Evolutionary conservation across 2,329 filamentous ascomycete species (phyloP).

Genomic region (Pseudogymnoascus sp.): DNA sequence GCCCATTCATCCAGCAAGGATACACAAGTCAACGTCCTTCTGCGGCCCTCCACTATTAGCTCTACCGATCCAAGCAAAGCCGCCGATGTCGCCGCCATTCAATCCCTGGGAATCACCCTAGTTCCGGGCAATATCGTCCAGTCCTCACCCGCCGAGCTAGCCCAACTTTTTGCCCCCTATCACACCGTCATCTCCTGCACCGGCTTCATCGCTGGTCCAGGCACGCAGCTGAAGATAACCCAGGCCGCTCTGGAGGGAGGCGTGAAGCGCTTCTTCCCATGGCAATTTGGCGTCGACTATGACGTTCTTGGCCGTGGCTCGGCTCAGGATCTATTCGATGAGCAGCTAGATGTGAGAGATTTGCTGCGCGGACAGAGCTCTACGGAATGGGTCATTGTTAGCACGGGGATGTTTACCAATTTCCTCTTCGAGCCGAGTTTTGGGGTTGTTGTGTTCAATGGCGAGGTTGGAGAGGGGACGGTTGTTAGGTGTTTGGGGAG

Average conservation of each 20-base stretch:
- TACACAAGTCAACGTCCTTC: conserved; percentile 39
- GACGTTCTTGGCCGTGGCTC: conserved; percentile 51
- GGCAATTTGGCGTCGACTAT: conserved; percentile 69
- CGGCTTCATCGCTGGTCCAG: conserved; percentile 48
- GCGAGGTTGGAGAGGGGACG: conserved; percentile 34
- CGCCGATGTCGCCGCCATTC: conserved; percentile 35
- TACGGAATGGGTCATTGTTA: conserved; percentile 54
- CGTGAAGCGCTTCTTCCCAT: conserved; percentile 51
- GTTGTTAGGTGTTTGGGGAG: conserved; percentile 46
- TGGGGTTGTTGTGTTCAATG: conserved; percentile 47
- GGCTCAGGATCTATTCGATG: conserved; percentile 57
- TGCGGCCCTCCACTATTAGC: conserved; percentile 41
- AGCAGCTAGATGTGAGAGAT: conserved; percentile 52
- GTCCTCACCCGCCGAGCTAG: conserved; percentile 31
- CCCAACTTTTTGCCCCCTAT: conserved; percentile 37
- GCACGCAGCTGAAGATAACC: conserved; percentile 49
- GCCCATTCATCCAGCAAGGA: conserved; percentile 32
- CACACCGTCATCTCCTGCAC: conserved; percentile 50
- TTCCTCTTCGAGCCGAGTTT: conserved; percentile 58
- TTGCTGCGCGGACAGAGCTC: conserved; percentile 38
- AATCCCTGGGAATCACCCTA: conserved; percentile 16
- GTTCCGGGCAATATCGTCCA: conserved; percentile 28
- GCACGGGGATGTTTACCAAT: conserved; percentile 62
- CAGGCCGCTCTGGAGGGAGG: conserved; percentile 44
- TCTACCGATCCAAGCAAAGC: conserved; percentile 33